Evolutionary conservation across 1,284 basidiomycete genomes (phyloP).

Genomic region (Cutaneotrichosporon sp.): DNA sequence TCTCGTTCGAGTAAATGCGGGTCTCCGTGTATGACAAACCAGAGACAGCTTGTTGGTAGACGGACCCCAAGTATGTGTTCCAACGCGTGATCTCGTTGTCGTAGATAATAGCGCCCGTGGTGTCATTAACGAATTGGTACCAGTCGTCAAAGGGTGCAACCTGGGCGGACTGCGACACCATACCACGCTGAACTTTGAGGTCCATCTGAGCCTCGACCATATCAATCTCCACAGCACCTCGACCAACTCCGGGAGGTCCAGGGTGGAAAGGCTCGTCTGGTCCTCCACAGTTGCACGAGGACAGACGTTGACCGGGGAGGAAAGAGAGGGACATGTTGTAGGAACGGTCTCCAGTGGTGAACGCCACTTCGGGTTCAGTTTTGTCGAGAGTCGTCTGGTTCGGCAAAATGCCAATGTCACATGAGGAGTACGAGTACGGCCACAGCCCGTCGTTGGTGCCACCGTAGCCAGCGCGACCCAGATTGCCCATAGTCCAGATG

Average conservation of each 20-base stretch:
- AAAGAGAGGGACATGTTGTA: slow-evolving; percentile 39
- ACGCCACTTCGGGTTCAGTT: slow-evolving; percentile 42
- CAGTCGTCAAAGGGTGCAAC: slow-evolving; percentile 58
- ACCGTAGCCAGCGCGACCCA: slow-evolving; percentile 50
- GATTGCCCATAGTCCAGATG: slow-evolving; percentile 51
- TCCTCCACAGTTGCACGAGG: slow-evolving; percentile 53
- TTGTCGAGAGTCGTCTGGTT: slow-evolving; percentile 43
- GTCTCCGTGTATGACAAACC: slow-evolving; percentile 55
- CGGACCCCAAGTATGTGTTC: slow-evolving; percentile 71
- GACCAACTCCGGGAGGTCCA: slow-evolving; percentile 56
- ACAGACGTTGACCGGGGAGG: slow-evolving; percentile 54
- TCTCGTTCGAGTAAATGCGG: slow-evolving; percentile 52
- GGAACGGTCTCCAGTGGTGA: slow-evolving; percentile 35
- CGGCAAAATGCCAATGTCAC: slow-evolving; percentile 33
- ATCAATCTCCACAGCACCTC: slow-evolving; percentile 63
- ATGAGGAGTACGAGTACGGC: slow-evolving; percentile 49
- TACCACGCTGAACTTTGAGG: slow-evolving; percentile 13
- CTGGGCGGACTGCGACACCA: slow-evolving; percentile 32
- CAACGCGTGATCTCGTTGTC: slow-evolving; percentile 54
- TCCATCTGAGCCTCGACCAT: slow-evolving; percentile 58
- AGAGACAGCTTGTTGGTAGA: slow-evolving; percentile 73
- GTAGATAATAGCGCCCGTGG: slow-evolving; percentile 37
- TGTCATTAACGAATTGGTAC: slow-evolving; percentile 57
- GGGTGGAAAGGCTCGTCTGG: slow-evolving; percentile 57
- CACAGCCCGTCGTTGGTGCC: slow-evolving; percentile 75